phyloP scores from a whole-genome alignment of 768 basidiomycete genomes.

The Naganishia vaughanmartiniae region DNA sequence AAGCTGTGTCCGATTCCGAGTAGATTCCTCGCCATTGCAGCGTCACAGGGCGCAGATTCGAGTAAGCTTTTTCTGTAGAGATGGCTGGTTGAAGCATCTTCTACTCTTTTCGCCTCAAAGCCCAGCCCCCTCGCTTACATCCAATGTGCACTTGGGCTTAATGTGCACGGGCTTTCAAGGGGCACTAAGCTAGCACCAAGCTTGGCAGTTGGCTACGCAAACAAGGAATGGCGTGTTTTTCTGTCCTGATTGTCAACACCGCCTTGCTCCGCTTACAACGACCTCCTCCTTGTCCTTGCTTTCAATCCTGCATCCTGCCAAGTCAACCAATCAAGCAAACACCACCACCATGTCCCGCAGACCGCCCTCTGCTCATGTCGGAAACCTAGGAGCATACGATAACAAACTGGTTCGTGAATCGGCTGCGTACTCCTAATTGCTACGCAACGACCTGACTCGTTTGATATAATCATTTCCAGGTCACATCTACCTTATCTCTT shows the following conservation, averaged over 20 bases:
- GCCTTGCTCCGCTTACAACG: background rate
- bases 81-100: slow-evolving; percentile 6
- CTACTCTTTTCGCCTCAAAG: background rate
- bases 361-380: slow-evolving; percentile 6
- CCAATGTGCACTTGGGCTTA: background rate
- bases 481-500: background rate
- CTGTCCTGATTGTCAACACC: background rate
- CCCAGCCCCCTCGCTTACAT: background rate
- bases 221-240: slow-evolving; percentile 4
- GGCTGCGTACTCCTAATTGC: background rate
- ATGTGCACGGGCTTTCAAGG: background rate
- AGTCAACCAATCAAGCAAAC: background rate
- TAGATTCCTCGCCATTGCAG: background rate
- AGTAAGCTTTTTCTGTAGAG: slow-evolving; percentile 1
- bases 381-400: slow-evolving; percentile 43
- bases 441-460: background rate
- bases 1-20: background rate
- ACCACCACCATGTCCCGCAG: background rate
- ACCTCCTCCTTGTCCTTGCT: background rate
- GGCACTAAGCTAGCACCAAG: background rate
- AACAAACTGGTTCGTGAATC: slow-evolving; percentile 45
- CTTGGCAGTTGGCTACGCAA: background rate
- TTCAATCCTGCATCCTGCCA: too few relatives aligned
- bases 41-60: background rate
- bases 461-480: slow-evolving; percentile 1